phyloP scores from a whole-genome alignment of 176 grass and related monocot species.

The Elaeis guineensis region DNA sequence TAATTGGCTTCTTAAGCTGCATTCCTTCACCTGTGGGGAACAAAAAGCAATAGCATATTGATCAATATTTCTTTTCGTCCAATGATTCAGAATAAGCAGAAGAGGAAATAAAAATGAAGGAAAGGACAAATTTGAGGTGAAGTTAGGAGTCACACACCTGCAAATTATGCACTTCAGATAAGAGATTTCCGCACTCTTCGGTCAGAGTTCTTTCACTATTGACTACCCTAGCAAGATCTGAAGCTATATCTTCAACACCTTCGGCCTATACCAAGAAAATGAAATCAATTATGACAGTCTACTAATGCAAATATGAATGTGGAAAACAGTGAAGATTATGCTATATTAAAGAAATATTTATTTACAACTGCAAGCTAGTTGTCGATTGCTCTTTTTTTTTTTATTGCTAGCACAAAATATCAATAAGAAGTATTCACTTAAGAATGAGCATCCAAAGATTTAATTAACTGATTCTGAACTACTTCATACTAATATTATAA shows the following conservation, averaged over 20 bases:
- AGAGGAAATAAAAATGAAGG: not conserved
- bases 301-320: too few relatives aligned
- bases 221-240: slow-evolving; percentile 44
- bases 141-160: slow-evolving; percentile 38
- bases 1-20: slow-evolving; percentile 55
- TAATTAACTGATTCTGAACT: too few relatives aligned
- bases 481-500: too few relatives aligned
- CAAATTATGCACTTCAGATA: slow-evolving; percentile 51
- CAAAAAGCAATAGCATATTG: not conserved
- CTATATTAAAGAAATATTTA: too few relatives aligned
- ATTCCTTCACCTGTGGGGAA: slow-evolving; percentile 55
- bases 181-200: slow-evolving; percentile 69
- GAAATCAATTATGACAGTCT: too few relatives aligned
- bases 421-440: too few relatives aligned
- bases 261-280: slow-evolving; percentile 31
- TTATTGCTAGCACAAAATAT: too few relatives aligned
- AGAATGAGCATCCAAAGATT: too few relatives aligned
- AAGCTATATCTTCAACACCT: slow-evolving; percentile 36
- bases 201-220: slow-evolving; percentile 38
- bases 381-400: too few relatives aligned
- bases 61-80: not conserved
- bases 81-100: not conserved
- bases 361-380: too few relatives aligned
- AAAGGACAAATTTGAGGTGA: not conserved
- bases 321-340: too few relatives aligned